These are phyloP conservation scores for Paxillus rubicundulus DNA, from an alignment of 768 basidiomycete species.

Conservation along the genomic window DNA sequence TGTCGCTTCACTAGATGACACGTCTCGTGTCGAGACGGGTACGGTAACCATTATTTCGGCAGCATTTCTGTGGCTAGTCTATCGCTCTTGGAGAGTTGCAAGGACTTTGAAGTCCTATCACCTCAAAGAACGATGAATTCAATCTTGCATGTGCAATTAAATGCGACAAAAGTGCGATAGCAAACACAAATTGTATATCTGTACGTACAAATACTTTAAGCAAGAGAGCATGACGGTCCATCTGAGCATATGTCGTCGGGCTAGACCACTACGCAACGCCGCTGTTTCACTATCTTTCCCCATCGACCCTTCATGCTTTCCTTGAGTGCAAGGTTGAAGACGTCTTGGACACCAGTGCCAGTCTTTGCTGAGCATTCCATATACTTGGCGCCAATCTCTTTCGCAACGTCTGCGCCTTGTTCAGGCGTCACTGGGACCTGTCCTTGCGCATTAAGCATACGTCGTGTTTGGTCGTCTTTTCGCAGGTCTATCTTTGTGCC, in stretches of 20 bases:
- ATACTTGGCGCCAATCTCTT: slow-evolving; percentile 92
- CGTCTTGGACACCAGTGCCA: slow-evolving; percentile 87
- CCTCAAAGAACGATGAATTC: slow-evolving; percentile 24
- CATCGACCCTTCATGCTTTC: slow-evolving; percentile 85
- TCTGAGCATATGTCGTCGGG: slow-evolving; percentile 8
- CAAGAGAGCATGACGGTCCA: slow-evolving; percentile 8
- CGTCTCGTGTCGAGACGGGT: slow-evolving; percentile 34
- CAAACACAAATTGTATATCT: slow-evolving; percentile 21
- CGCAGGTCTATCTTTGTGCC: slow-evolving; percentile 94
- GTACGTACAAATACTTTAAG: slow-evolving; percentile 31
- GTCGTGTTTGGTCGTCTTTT: slow-evolving; percentile 77
- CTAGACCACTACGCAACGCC: slow-evolving; percentile 65
- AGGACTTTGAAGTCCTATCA: slow-evolving; percentile 15
- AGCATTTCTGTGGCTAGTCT: slow-evolving; percentile 35
- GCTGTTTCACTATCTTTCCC: slow-evolving; percentile 67
- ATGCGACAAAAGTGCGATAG: slow-evolving; percentile 17
- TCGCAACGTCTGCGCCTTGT: slow-evolving; percentile 82
- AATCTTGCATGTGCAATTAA: slow-evolving; percentile 6
- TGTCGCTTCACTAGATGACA: slow-evolving; percentile 32
- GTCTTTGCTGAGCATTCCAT: slow-evolving; percentile 93
- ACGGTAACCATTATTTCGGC: slow-evolving; percentile 32
- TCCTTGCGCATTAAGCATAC: slow-evolving; percentile 89
- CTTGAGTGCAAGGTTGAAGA: slow-evolving; percentile 84
- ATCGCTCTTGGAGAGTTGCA: slow-evolving; percentile 26
- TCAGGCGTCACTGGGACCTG: slow-evolving; percentile 75